Base-by-base conservation (phyloP, 2,329 filamentous ascomycete genomes). In the Fusarium falciforme region DNA sequence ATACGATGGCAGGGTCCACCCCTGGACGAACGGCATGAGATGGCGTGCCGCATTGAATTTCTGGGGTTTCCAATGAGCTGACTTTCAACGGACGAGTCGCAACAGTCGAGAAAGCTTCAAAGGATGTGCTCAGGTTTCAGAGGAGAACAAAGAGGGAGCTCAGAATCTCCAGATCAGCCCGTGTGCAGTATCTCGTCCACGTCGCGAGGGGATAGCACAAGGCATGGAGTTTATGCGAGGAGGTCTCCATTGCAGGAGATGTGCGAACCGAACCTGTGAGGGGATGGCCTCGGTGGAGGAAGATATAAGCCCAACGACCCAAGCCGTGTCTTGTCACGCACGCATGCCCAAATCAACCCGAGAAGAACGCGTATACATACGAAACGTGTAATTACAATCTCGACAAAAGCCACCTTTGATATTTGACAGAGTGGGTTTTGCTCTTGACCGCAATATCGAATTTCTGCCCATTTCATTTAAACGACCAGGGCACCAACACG, bases 211-310 rank as follows among this genome's bases (percentile, higher is more conserved):
- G 57, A 66, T 61, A 64, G 36, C 36, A 64, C 25, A 57, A 40
- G 62, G 72, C 38, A 73, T 70, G 62, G 31, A 57, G 59, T 38
- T 70, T 57, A 74, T 70, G 72, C 66, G 68, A 74, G 68, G 65
- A 73, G 68, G 66, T 55, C 59, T 25, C 11, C 11, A 20, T 33
- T 57, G 61, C 44, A 61, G 14, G 40, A 70, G 69, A 31, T 40
- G 47, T 61, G 58, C 25, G 25, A 49, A 27, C 22, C 44, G 25
- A 49, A 27, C 22, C 44, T 27, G 42, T 47, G 42, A 47, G 68
- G 71, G 68, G 68, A 69, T 66, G 49, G 36, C 42, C 29, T 35
- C 40, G n/a, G 27, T 61, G 29, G 47, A 20, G 47, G 25, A 52
- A 52, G 25, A 27, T 70, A 74, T 70, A 74, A 70, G 55, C 65